Conservation (phyloP, 106 monocot species). For the Dioscorea zingiberensis region DNA sequence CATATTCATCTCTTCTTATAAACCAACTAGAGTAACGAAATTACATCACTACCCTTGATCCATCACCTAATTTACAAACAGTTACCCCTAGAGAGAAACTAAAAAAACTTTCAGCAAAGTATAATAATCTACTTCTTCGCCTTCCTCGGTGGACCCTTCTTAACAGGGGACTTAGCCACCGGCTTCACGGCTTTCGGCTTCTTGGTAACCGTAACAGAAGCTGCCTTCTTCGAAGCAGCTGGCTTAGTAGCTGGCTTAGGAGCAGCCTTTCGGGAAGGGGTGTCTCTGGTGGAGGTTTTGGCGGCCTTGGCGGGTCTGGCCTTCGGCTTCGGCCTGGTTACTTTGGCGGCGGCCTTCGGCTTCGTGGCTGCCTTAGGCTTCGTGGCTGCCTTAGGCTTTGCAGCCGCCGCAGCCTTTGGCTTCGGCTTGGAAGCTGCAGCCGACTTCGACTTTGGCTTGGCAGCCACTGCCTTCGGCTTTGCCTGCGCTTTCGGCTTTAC, state of each 20-base stretch:
- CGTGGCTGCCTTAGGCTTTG: conserved; percentile 11
- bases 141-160: conserved; percentile 34
- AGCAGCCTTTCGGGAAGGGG: conserved; percentile 26
- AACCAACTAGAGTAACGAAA: no score
- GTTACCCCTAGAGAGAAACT: background rate
- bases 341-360: background rate
- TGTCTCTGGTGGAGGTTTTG: conserved; percentile 23
- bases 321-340: conserved; percentile 25
- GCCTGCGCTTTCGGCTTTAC: conserved; percentile 23
- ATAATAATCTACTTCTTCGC: conserved; percentile 34
- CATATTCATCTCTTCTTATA: no score
- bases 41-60: background rate
- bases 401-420: conserved; percentile 5
- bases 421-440: conserved; percentile 8
- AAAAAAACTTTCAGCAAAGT: background rate
- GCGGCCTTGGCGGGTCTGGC: conserved; percentile 21
- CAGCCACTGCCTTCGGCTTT: conserved; percentile 13
- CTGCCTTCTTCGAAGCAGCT: conserved; percentile 5
- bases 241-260: conserved; percentile 7
- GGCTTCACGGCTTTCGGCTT: conserved; percentile 31
- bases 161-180: conserved; percentile 27
- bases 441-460: conserved; percentile 22
- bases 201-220: conserved; percentile 2
- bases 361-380: conserved; percentile 1
- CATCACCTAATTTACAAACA: conserved; percentile 1